Conservation (phyloP, 2,329 filamentous ascomycete species). For the Fusarium sulawesiense region DNA sequence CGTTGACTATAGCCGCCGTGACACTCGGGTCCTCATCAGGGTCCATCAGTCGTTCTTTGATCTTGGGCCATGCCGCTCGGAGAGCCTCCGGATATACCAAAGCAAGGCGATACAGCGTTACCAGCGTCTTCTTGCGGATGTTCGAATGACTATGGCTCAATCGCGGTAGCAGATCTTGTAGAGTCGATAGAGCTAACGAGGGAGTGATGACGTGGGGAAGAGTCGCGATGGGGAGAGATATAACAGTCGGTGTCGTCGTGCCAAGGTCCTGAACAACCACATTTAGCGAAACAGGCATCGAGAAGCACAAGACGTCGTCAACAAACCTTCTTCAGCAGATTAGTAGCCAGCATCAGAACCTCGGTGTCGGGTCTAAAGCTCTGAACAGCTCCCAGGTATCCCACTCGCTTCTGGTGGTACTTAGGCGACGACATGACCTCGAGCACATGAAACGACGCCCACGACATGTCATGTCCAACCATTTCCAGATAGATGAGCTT, state of each 20-base stretch:
- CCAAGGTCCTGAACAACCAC: conserved; percentile 69
- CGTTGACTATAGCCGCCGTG: conserved; percentile 95
- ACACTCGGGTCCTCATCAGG: conserved; percentile 91
- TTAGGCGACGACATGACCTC: conserved; percentile 99
- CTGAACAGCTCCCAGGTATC: conserved; percentile 94
- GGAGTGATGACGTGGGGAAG: conserved; percentile 96
- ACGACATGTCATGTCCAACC: conserved; percentile 99
- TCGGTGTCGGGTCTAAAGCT: conserved; percentile 96
- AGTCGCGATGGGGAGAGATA: conserved; percentile 86
- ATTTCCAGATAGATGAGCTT: conserved; percentile 99
- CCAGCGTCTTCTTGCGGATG: conserved; percentile 94
- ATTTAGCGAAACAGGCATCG: neutral
- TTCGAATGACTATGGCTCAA: conserved; percentile 86
- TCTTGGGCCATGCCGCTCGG: conserved; percentile 93
- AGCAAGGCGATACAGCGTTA: conserved; percentile 91
- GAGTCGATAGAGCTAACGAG: conserved; percentile 88
- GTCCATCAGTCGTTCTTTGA: conserved; percentile 93
- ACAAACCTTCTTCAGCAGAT: conserved; percentile 88
- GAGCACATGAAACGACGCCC: conserved; percentile 97
- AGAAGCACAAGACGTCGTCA: neutral
- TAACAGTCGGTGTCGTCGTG: conserved; percentile 77
- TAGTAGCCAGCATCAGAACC: conserved; percentile 96
- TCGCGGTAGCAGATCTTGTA: conserved; percentile 87
- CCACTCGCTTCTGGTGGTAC: conserved; percentile 93
- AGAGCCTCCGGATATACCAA: conserved; percentile 97